Evolutionary conservation across 1,139 yeast genomes (phyloP), one percentile per base, ranked within the genome.

Genomic region (Magnusiomyces clavatus): DNA sequence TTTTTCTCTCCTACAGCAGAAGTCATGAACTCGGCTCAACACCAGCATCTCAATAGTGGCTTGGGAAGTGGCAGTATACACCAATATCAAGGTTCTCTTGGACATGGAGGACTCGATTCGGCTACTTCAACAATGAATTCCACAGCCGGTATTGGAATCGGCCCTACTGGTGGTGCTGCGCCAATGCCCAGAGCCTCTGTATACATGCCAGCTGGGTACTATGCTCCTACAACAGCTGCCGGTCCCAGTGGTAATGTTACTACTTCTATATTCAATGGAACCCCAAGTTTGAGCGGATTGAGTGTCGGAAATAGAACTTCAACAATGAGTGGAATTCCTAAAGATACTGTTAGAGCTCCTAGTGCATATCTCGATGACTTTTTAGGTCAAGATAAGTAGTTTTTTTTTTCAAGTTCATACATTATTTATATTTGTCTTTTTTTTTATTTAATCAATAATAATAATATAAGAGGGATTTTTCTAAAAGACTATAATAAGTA

Each of bases 1-100:
- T 86, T 82, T 65, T 79, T 86, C 53, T 83, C 92, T 5, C 95
- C 95, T 39, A 86, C 94, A 1, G 85, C 83, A 17, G 89, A 84
- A 62, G 84, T 83, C 41, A 78, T 82, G 80, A 74, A 73, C 56
- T 63, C 65, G 45, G 66, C 71, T 57, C 40, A 63, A 37, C 24
- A 34, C 11, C 31, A 24, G 31, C 31, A 24, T 24, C 31, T 24
- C 31, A 20, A 44, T 8, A 42, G 45, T 19, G 11, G 20, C 35
- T 11, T 24, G 45, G 16, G 11, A 11, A 19, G 35, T 11, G 35
- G 45, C 13, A 24, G 31, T 24, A 24, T 24, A 24, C 31, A 24
- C 8, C 31, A 24, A 24, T 24, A 24, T 8, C 31, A 24, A 24
- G 8, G 31, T 8, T 24, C 31, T 24, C 31, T 24, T 24, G 31